phyloP scores from a whole-genome alignment of 768 basidiomycete species.

The Asterophora parasitica region DNA sequence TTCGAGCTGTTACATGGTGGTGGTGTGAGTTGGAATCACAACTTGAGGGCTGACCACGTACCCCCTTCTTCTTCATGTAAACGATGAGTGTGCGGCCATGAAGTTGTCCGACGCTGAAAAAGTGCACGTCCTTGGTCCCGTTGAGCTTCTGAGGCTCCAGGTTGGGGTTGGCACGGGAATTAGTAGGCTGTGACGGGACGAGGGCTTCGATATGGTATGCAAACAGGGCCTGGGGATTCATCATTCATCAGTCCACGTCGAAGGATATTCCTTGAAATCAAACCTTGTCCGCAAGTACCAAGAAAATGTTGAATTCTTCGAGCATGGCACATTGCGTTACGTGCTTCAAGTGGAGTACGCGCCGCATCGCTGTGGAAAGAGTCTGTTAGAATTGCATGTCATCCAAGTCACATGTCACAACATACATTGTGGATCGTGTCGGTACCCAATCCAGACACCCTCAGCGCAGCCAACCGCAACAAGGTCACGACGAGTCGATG shows the following conservation, averaged over 20 bases:
- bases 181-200: conserved; percentile 79
- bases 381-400: neutral
- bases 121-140: conserved; percentile 88
- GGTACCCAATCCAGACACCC: conserved; percentile 96
- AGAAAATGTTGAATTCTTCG: conserved; percentile 94
- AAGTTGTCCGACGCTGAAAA: conserved; percentile 90
- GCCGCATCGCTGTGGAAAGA: conserved; percentile 68
- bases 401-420: neutral
- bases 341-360: conserved; percentile 88
- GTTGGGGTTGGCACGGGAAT: conserved; percentile 44
- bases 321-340: conserved; percentile 96
- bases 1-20: conserved; percentile 56
- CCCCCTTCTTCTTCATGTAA: conserved; percentile 94
- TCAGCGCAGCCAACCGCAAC: conserved; percentile 94
- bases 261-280: neutral
- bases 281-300: conserved; percentile 91
- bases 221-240: conserved; percentile 59
- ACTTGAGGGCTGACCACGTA: conserved; percentile 18
- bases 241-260: neutral
- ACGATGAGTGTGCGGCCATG: conserved; percentile 86
- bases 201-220: conserved; percentile 96
- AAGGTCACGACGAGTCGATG: conserved; percentile 77
- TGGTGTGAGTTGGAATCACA: neutral
- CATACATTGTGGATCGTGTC: conserved; percentile 83
- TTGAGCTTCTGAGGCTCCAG: conserved; percentile 89